Base-by-base conservation (phyloP, 345 rosid species). In the Hevea brasiliensis region DNA sequence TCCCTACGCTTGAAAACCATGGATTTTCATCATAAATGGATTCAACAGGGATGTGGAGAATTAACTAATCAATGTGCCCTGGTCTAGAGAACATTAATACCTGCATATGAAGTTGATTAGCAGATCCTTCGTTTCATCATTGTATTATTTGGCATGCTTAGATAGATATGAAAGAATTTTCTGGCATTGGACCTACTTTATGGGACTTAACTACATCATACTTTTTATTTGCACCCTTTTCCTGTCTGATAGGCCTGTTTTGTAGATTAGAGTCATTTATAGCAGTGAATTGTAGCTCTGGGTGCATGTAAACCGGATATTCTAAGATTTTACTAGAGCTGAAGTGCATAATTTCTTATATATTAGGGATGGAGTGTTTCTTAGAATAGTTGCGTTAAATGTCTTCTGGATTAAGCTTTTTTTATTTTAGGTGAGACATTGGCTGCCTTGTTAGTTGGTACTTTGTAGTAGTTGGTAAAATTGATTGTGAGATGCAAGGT, bases 151-250 rank as follows among this genome's bases (percentile, higher is more conserved):
- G 29, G 45, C 29, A 10, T 60, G 58, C 20, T 64, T 26, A 23
- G 69, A 11, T 61, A 42, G 50, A 54, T 54, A 41, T 21, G 72
- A 11, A 65, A 55, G 21, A 37, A 37, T 37, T 21, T 69, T 41
- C 50, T 42, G 51, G 50, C 14, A 17, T 56, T 27, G 6, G 29
- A 10, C 7, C 48, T 56, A 21, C 27, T 68, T 10, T 68, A 44
- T 68, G 42, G 12, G 48, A 51, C 57, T 20, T 29, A 8, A 6
- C 24, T 27, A 24, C 23, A 35, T 61, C 15, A 32, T 27, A 13
- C 37, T 63, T 61, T 8, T 47, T 4, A 21, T 42, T 14, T 71
- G n/a, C 35, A 41, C 32, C 8, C 15, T 2, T 29, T 47, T 44
- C 4, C 32, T 61, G n/a, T 61, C 17, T 35, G 45, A 37, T 37